Evolutionary conservation across 2,329 filamentous ascomycete species (phyloP), one percentile per base, ranked within the genome.

Genomic region (Hortaea werneckii): DNA sequence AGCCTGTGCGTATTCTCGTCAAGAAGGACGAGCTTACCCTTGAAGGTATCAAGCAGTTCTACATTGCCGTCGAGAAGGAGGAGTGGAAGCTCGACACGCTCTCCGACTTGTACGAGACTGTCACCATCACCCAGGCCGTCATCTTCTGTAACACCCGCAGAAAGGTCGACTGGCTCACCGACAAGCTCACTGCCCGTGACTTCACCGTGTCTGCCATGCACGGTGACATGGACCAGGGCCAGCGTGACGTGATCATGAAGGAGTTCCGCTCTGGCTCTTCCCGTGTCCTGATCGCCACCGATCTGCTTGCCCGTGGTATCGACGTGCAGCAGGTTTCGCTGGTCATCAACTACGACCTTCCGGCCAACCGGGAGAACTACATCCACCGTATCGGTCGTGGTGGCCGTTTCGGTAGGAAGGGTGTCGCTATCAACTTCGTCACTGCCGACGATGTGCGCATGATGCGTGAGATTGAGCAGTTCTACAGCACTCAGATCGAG

Each of bases 131-230:
- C 61, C 92, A 98, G 74, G 92, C 92, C 50, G 92, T 98, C 73
- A 98, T 98, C 75, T 98, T 98, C 86, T 98, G 92, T 83, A 98
- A 98, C 83, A 98, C 92, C 67, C 86, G 92, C 71, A 85, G 90
- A 80, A 98, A 98, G 89, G 92, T 98, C 65, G 92, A 98, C 78
- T 98, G 92, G 92, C 85, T 98, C 62, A 96, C 92, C 59, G 90
- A 96, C 75, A 96, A 96, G 83, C 88, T 98, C 69, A 94, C 87
- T 63, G 85, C 86, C 63, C 87, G 60, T 77, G 90, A 98, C 75
- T 98, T 98, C 79, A 96, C 92, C 54, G 92, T 98, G 69, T 95
- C 90, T 35, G 89, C 90, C 74, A 96, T 98, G 92, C 92, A 98
- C 79, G 92, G 92, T 69, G 92, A 98, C 67, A 98, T 98, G 92